Percentiles rank a stretch among this genome's conserved stretches.
Conservation (phyloP, 2,329 filamentous ascomycete genomes). For the Plenodomus lindquistii region DNA sequence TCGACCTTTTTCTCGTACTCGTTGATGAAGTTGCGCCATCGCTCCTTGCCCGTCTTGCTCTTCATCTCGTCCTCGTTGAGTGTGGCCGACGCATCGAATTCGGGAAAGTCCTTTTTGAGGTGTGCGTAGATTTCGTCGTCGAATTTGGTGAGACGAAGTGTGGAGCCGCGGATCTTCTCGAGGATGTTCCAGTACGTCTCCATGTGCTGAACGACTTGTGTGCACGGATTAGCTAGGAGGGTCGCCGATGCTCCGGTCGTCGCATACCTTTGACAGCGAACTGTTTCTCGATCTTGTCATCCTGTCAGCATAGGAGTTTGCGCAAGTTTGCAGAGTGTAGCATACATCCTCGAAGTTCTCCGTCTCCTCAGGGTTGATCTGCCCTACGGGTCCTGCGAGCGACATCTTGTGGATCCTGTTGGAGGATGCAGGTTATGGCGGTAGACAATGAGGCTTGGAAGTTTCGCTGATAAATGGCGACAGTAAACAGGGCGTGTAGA, state of each 20-base stretch:
- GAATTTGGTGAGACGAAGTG: constrained; percentile 86
- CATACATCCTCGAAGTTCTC: constrained; percentile 72
- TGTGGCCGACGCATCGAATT: constrained; percentile 80
- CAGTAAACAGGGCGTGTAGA: background rate
- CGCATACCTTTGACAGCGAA: constrained; percentile 88
- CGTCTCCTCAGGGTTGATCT: constrained; percentile 59
- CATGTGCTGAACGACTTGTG: constrained; percentile 86
- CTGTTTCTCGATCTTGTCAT: constrained; percentile 88
- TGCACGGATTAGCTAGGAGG: constrained; percentile 19
- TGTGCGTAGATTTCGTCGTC: constrained; percentile 95
- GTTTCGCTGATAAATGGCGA: background rate
- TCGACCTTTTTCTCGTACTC: constrained; percentile 92
- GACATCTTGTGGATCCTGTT: constrained; percentile 34
- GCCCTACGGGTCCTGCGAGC: constrained; percentile 31
- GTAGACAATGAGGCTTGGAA: background rate
- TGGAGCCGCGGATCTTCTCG: constrained; percentile 85
- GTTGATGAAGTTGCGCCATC: constrained; percentile 94
- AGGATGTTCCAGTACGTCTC: constrained; percentile 96
- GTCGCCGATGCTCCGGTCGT: background rate
- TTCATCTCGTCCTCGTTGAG: constrained; percentile 96
- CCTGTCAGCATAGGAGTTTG: constrained; percentile 24
- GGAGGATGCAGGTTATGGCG: background rate
- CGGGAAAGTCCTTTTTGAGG: constrained; percentile 85
- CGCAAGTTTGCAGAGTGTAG: constrained; percentile 13
- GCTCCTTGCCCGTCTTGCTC: constrained; percentile 91